A percentile compares a stretch with the other conserved stretches of the same genome.
These are phyloP conservation scores for Akanthomyces lecanii DNA, from an alignment of 2,329 filamentous ascomycete genomes.

Conservation along the genomic window DNA sequence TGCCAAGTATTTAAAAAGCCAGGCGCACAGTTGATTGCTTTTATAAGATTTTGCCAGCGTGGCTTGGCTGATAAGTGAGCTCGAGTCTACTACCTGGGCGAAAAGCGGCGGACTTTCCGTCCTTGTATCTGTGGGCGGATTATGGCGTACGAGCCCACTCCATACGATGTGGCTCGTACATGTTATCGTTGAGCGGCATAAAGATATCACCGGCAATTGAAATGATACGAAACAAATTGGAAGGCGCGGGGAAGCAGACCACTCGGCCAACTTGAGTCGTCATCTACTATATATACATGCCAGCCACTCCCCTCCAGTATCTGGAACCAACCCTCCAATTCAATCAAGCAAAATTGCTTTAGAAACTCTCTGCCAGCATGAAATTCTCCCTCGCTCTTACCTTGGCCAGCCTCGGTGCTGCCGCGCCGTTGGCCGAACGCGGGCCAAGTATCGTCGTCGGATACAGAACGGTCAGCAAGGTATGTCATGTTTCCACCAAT, in stretches of 20 bases:
- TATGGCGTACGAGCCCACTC: background rate
- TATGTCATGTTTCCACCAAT: background rate
- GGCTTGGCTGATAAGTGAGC: no score
- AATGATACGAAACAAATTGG: background rate
- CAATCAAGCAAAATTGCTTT: background rate
- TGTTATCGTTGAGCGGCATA: background rate
- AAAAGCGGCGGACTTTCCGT: no score
- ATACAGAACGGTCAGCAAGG: background rate
- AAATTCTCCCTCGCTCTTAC: background rate
- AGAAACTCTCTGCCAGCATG: background rate
- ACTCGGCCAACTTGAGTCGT: background rate
- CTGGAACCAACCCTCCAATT: background rate
- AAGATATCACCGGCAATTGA: background rate
- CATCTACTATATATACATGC: background rate
- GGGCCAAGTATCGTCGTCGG: background rate
- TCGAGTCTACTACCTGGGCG: no score
- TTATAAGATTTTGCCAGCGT: no score
- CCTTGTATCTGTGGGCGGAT: no score
- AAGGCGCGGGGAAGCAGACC: background rate
- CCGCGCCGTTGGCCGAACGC: background rate
- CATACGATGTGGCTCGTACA: background rate
- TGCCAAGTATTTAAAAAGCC: no score
- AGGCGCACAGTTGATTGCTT: no score
- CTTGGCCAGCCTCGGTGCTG: background rate
- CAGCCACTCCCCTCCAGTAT: background rate